Percentiles rank a stretch among this genome's conserved stretches.
Conservation (phyloP, 1,139 yeast species). For the Geotrichum reessii region DNA sequence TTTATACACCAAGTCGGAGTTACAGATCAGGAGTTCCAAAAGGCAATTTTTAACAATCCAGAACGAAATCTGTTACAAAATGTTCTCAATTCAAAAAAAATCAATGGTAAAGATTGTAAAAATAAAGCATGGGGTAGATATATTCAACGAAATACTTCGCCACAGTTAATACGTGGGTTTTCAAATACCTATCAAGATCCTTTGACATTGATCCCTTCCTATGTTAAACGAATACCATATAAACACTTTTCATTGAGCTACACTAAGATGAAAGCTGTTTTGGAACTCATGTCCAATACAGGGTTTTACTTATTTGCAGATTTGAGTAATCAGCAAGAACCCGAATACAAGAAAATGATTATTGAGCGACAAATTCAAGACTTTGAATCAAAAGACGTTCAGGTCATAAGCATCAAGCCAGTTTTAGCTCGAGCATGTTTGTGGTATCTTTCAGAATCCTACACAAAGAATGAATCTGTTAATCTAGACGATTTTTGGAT, state of each 20-base stretch:
- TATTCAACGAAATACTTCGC: slow-evolving; percentile 7
- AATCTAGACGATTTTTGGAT: slow-evolving; percentile 18
- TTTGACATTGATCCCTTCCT: not conserved
- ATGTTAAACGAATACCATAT: slow-evolving; percentile 9
- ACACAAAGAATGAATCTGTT: not conserved
- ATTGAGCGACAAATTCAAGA: not conserved
- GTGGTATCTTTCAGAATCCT: slow-evolving; percentile 7
- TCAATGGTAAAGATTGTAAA: not conserved
- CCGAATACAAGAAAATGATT: not conserved
- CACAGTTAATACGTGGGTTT: slow-evolving; percentile 2
- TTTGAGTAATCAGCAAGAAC: slow-evolving; percentile 1
- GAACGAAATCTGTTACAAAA: slow-evolving; percentile 12
- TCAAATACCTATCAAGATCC: not conserved
- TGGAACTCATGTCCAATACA: slow-evolving; percentile 3
- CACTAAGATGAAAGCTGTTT: slow-evolving; percentile 9
- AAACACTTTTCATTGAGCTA: slow-evolving; percentile 6
- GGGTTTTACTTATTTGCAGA: slow-evolving; percentile 11
- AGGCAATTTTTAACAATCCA: not conserved
- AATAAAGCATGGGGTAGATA: slow-evolving; percentile 7
- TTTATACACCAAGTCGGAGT: slow-evolving; percentile 12
- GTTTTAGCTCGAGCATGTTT: slow-evolving; percentile 15
- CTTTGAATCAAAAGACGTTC: slow-evolving; percentile 8
- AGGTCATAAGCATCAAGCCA: slow-evolving; percentile 8
- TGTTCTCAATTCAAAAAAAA: not conserved
- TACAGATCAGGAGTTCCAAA: slow-evolving; percentile 4